phyloP scores from a whole-genome alignment of 164 flowering plant species.

The grape (Vitis vinifera) region DNA sequence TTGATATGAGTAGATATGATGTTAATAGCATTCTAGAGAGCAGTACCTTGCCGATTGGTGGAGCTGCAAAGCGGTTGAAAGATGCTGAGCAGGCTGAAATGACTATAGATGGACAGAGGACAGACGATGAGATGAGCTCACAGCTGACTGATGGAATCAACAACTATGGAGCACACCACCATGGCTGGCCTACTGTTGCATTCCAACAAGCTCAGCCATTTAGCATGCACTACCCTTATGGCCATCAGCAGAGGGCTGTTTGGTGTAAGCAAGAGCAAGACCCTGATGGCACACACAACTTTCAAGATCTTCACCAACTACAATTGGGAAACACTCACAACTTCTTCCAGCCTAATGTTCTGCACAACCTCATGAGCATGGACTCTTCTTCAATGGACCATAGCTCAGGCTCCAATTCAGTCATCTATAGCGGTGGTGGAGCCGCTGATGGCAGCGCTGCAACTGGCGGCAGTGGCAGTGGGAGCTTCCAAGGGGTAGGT shows the following conservation, averaged over 20 bases:
- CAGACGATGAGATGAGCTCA: constrained; percentile 29
- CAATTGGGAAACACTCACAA: constrained; percentile 62
- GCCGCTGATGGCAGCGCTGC: constrained; percentile 20
- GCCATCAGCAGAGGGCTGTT: constrained; percentile 31
- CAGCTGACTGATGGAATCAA: constrained; percentile 38
- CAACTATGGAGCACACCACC: constrained; percentile 23
- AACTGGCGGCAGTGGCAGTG: constrained; percentile 17
- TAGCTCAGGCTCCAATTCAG: constrained; percentile 50
- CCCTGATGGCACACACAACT: constrained; percentile 6
- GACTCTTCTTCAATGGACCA: constrained; percentile 64
- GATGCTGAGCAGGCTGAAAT: constrained; percentile 58
- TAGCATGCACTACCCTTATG: constrained; percentile 49
- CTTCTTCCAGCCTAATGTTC: constrained; percentile 53
- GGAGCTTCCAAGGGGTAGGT: too few species aligned
- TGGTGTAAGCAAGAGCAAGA: constrained; percentile 86
- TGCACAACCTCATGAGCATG: constrained; percentile 60
- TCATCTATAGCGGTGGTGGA: constrained; percentile 31
- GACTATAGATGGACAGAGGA: constrained; percentile 25
- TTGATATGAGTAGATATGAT: constrained; percentile 87
- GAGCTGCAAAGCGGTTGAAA: constrained; percentile 72
- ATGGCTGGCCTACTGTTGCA: constrained; percentile 59
- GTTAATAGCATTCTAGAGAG: constrained; percentile 87
- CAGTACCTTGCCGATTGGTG: constrained; percentile 75
- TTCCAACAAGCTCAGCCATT: constrained; percentile 54
- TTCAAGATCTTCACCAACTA: constrained; percentile 34